Percentiles rank a stretch among this genome's conserved stretches.
phyloP scores from a whole-genome alignment of 2,329 filamentous ascomycete genomes.

The Pseudogymnoascus sp. region DNA sequence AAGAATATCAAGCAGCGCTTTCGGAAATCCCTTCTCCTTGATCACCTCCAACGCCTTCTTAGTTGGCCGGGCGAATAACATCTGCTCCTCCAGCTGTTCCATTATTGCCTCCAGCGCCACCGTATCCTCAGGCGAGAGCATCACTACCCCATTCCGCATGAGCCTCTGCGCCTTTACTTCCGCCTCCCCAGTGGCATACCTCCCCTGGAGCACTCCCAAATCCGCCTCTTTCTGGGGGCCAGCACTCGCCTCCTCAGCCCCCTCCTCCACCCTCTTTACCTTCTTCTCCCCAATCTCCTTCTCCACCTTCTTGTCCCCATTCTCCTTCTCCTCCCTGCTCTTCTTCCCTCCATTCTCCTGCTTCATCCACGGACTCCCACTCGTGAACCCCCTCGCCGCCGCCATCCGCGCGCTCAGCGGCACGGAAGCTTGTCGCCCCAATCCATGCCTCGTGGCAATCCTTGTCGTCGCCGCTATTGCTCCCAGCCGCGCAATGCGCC shows the following conservation, averaged over 20 bases:
- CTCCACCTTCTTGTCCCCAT: not conserved
- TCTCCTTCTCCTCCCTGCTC: not conserved
- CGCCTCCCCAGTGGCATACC: not conserved
- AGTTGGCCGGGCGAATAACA: conserved; percentile 8
- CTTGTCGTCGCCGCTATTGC: not conserved
- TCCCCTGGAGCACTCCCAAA: not conserved
- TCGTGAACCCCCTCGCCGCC: not conserved
- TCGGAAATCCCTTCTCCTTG: conserved; percentile 12
- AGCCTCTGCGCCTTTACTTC: not conserved
- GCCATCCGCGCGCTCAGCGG: not conserved
- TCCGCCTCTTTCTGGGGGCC: conserved; percentile 13
- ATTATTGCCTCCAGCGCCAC: not conserved
- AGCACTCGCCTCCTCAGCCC: conserved; percentile 11
- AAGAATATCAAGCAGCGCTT: conserved; percentile 18
- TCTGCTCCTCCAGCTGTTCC: conserved; percentile 8
- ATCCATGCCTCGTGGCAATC: not conserved
- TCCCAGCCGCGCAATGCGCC: conserved; percentile 4
- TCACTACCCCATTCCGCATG: not conserved
- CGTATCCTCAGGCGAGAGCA: not conserved
- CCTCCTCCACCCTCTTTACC: conserved; percentile 7
- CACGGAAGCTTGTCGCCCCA: not conserved
- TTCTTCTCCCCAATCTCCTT: too few species aligned
- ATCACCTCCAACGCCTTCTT: conserved; percentile 13
- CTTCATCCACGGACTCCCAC: not conserved
- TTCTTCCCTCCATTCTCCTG: not conserved